Conservation (phyloP, 371 early-diverging fungal species). For the Smittium mucronatum region DNA sequence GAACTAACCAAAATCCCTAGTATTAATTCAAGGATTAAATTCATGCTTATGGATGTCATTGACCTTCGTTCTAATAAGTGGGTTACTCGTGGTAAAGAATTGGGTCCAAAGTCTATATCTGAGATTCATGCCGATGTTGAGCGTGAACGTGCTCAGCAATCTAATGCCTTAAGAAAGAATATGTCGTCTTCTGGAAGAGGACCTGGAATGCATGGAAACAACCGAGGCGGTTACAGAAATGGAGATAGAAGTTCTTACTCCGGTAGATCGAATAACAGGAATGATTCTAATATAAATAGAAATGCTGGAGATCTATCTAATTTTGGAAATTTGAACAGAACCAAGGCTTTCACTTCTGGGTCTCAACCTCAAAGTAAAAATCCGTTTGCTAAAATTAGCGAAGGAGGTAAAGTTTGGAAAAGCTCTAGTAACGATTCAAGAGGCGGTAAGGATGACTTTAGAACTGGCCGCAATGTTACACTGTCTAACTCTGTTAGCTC, state of each 20-base stretch:
- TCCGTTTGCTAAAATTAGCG: conserved; percentile 39
- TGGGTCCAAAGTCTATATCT: conserved; percentile 77
- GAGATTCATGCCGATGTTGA: conserved; percentile 69
- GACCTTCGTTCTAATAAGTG: conserved; percentile 76
- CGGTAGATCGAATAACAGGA: conserved; percentile 31
- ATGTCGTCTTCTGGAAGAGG: conserved; percentile 35
- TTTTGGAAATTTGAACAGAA: conserved; percentile 64
- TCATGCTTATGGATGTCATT: conserved; percentile 84
- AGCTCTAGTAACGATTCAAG: conserved; percentile 24
- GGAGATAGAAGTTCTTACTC: conserved; percentile 37
- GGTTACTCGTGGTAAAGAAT: conserved; percentile 43
- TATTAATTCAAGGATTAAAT: conserved; percentile 73
- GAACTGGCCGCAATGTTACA: neutral
- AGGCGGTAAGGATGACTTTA: conserved; percentile 16
- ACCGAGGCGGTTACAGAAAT: conserved; percentile 52
- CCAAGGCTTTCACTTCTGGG: conserved; percentile 36
- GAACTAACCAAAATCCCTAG: conserved; percentile 47
- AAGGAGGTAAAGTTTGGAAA: conserved; percentile 35
- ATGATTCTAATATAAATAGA: conserved; percentile 16
- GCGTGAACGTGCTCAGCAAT: conserved; percentile 49
- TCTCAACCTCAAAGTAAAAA: conserved; percentile 46
- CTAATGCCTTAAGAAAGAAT: conserved; percentile 37
- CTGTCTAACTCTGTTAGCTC: conserved; percentile 17
- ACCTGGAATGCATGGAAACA: conserved; percentile 13
- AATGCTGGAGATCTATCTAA: conserved; percentile 50